Evolutionary conservation across 2,329 filamentous ascomycete species (phyloP).

Genomic region (Pyricularia sp.): DNA sequence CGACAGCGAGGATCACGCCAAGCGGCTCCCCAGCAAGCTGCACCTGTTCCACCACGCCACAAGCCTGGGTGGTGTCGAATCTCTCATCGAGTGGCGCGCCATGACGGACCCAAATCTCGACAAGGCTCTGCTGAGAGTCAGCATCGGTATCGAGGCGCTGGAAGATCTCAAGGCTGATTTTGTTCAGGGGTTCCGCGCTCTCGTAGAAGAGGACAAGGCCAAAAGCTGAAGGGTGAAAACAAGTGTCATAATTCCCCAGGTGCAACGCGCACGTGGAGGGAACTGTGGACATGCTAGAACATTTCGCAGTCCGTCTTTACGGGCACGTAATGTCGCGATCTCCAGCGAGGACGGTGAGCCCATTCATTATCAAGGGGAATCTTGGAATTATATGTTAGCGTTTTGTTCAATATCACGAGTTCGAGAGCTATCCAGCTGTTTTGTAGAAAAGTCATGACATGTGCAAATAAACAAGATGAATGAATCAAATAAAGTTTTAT

Average conservation of each 20-base stretch:
- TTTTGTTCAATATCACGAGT: not conserved
- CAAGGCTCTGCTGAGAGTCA: conserved; percentile 65
- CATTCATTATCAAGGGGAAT: not conserved
- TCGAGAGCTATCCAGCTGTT: not conserved
- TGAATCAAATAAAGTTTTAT: not conserved
- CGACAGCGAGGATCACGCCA: conserved; percentile 51
- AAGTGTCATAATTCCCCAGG: not conserved
- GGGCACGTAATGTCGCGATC: not conserved
- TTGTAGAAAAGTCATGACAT: not conserved
- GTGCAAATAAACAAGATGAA: not conserved
- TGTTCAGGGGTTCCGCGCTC: conserved; percentile 50
- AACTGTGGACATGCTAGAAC: not conserved
- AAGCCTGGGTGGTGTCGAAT: conserved; percentile 87
- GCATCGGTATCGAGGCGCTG: conserved; percentile 77
- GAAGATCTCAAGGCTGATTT: conserved; percentile 78
- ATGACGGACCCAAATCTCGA: conserved; percentile 76
- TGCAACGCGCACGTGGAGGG: not conserved
- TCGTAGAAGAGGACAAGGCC: conserved; percentile 27
- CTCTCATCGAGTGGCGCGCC: conserved; percentile 89
- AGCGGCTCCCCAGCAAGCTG: conserved; percentile 66
- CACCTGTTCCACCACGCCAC: conserved; percentile 89
- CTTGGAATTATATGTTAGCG: not conserved
- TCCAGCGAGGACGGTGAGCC: not conserved
- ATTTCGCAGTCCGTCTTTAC: not conserved
- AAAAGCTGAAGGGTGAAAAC: not conserved